Evolutionary conservation across 1,284 basidiomycete species (phyloP).

Genomic region (Trichosporon sp.): DNA sequence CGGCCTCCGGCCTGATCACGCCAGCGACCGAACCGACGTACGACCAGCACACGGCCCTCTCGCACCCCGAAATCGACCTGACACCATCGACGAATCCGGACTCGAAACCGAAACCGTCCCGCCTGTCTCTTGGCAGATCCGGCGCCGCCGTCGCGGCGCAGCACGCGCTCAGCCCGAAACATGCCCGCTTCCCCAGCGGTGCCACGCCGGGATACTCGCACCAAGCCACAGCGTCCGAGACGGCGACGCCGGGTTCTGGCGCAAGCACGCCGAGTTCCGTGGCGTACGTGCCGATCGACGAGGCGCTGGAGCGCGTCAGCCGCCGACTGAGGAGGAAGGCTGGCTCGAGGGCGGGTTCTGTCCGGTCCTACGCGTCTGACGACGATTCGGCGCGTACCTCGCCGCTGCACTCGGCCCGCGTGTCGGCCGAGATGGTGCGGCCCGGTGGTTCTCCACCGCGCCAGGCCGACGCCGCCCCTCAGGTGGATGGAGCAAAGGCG

Average conservation of each 20-base stretch:
- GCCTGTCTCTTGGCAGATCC: background rate
- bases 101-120: background rate
- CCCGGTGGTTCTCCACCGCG: background rate
- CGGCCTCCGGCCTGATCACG: background rate
- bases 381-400: constrained; percentile 1
- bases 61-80: constrained; percentile 31
- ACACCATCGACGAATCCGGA: constrained; percentile 31
- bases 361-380: background rate
- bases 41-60: constrained; percentile 32
- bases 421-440: background rate
- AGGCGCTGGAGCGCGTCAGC: constrained; percentile 22
- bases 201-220: constrained; percentile 19
- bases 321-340: background rate
- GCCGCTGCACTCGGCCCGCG: background rate
- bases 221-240: constrained; percentile 21
- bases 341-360: background rate
- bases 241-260: constrained; percentile 19
- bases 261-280: constrained; percentile 28
- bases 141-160: constrained; percentile 21
- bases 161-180: constrained; percentile 19
- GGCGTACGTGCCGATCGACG: constrained; percentile 30
- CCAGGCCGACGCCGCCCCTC: no score
- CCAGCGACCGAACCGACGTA: constrained; percentile 30
- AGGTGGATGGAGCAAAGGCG: no score
- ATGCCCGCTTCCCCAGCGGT: background rate